Evolutionary conservation across 371 early-diverging fungal species (phyloP).

Genomic region (Phascolomyces articulosus): DNA sequence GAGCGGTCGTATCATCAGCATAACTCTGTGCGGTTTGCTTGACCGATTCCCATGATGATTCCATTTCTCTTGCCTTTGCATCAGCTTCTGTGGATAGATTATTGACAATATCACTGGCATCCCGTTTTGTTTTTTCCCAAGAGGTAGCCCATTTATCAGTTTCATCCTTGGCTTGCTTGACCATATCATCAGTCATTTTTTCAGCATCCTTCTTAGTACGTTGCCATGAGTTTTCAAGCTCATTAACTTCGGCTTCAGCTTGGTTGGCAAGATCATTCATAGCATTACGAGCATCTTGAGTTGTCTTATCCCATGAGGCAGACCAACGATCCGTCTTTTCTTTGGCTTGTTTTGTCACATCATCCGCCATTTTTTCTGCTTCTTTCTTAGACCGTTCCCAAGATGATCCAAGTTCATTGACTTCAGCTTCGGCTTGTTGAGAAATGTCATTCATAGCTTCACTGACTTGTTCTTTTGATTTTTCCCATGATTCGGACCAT

Average conservation of each 20-base stretch:
- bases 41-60: constrained; percentile 2
- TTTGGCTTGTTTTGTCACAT: constrained; percentile 9
- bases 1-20: background rate
- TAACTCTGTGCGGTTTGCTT: constrained; percentile 1
- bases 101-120: background rate
- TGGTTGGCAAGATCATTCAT: background rate
- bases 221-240: background rate
- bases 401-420: constrained; percentile 4
- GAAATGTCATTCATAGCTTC: background rate
- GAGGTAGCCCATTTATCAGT: background rate
- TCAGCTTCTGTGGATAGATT: too few relatives aligned
- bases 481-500: background rate
- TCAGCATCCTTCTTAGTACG: constrained; percentile 7
- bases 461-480: background rate
- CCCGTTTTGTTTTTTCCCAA: constrained; percentile 1
- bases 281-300: background rate
- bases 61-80: too few relatives aligned
- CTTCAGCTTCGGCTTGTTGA: constrained; percentile 2
- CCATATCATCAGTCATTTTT: background rate
- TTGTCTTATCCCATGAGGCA: background rate
- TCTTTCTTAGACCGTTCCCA: constrained; percentile 3
- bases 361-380: constrained; percentile 6
- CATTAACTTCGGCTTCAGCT: background rate
- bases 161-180: too few relatives aligned
- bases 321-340: background rate